phyloP scores from a whole-genome alignment of 768 basidiomycete species.

The Bullera alba region DNA sequence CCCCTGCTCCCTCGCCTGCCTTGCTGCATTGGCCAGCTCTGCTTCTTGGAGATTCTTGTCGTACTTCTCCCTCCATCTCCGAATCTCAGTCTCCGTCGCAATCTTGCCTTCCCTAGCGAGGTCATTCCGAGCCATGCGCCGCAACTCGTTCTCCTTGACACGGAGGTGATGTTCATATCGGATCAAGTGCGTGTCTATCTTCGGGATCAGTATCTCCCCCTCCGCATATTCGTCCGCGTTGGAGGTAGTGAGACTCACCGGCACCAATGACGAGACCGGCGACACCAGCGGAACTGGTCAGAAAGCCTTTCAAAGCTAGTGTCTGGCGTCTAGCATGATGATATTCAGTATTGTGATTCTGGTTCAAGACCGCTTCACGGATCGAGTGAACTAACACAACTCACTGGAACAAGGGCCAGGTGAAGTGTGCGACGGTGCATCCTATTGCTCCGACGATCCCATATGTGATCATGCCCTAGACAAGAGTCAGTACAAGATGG shows the following conservation, averaged over 20 bases:
- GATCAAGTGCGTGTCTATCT: neutral
- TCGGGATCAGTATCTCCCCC: conserved; percentile 4
- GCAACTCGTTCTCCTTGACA: conserved; percentile 58
- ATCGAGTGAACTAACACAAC: neutral
- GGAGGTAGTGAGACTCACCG: neutral
- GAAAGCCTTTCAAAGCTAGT: conserved; percentile 68
- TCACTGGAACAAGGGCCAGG: conserved; percentile 28
- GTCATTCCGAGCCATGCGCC: conserved; percentile 66
- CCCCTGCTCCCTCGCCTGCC: too few species aligned
- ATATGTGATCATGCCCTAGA: conserved; percentile 21
- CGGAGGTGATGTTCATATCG: conserved; percentile 61
- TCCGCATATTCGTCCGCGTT: neutral
- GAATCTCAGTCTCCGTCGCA: conserved; percentile 72
- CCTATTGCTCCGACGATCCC: conserved; percentile 17
- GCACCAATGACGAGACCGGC: conserved; percentile 62
- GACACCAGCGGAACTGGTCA: conserved; percentile 54
- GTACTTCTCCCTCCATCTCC: conserved; percentile 57
- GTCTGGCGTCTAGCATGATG: conserved; percentile 58
- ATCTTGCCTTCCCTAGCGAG: conserved; percentile 66
- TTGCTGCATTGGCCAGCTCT: too few species aligned
- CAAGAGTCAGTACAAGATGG: neutral
- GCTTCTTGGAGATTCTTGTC: neutral
- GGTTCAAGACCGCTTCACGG: neutral
- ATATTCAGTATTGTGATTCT: neutral
- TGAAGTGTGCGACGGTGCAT: conserved; percentile 19